Base-by-base conservation (phyloP, 1,284 basidiomycete species). In the Butyriboletus appendiculatus region DNA sequence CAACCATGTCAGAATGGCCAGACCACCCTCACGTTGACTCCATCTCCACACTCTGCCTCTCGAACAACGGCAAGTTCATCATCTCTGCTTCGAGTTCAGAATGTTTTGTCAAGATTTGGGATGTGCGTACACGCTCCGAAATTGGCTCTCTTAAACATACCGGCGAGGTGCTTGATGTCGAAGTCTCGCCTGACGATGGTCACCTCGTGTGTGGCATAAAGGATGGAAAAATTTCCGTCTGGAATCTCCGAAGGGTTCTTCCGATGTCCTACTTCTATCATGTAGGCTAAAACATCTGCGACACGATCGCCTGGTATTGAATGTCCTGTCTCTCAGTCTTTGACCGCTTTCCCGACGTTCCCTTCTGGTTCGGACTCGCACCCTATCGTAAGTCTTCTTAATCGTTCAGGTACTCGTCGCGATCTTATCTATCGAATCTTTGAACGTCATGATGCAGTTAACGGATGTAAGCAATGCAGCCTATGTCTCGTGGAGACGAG, bases 51-150 rank as follows among this genome's bases (percentile, higher is more conserved):
- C 60, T 63, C 16, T 28, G 45, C 18, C 26, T 63, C 39, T 66
- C 62, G 18, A 62, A 48, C 41, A 63, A 55, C 9, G 62, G 60
- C 40, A 66, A 52, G 37, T 65, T 63, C 39, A 46, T 65, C 10
- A 8, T 58, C n/a, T 64, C 64, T 39, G 57, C 52, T 22, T 63
- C 53, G 5, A 40, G 24, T 12, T 66, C 54, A n/a, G 60, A 60
- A 34, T 35, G 30, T 44, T 45, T 5, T 10, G 10, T 57, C 52
- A 63, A 55, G 41, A 41, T 66, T 18, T 62, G 59, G 64, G 60
- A 65, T 44, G 34, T 34, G 14, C 46, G 43, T 5, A 45, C 48
- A 4, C 46, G 9, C 12, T 43, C 44, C 7, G 34, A 55, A 39
- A 51, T 63, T 14, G 24, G 28, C 10, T 48, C 38, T 22, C 54